A percentile compares a stretch with the other conserved stretches of the same genome.
These are phyloP conservation scores for Exsudoporus frostii DNA, from an alignment of 768 basidiomycete genomes.

Conservation along the genomic window DNA sequence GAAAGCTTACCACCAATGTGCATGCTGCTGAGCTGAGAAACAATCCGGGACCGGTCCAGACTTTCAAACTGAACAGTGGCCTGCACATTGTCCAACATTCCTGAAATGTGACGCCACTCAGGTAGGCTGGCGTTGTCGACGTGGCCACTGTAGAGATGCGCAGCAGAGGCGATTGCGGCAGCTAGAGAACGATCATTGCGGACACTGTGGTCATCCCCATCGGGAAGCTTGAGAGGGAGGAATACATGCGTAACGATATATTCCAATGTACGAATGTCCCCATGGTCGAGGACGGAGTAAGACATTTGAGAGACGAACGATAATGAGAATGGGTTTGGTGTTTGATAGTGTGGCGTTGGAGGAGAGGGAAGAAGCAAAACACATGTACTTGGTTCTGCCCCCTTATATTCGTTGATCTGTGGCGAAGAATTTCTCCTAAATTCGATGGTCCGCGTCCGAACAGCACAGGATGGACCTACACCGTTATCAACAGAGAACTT, in stretches of 20 bases:
- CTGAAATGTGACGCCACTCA: conserved; percentile 30
- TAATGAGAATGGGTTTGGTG: not conserved
- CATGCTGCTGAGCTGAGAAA: conserved; percentile 21
- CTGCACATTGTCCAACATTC: conserved; percentile 31
- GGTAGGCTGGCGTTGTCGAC: conserved; percentile 2
- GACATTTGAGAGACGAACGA: conserved; percentile 1
- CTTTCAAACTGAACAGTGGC: not conserved
- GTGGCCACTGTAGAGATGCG: conserved; percentile 17
- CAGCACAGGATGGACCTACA: conserved; percentile 14
- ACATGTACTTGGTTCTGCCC: conserved; percentile 22
- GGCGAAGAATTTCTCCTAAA: not conserved
- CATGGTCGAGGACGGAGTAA: not conserved
- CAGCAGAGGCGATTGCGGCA: conserved; percentile 14
- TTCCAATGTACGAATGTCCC: not conserved
- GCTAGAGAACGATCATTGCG: conserved; percentile 29
- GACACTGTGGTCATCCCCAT: conserved; percentile 31
- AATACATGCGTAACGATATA: conserved; percentile 44
- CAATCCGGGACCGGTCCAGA: conserved; percentile 7
- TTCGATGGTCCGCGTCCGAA: not conserved
- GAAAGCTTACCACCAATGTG: conserved; percentile 13
- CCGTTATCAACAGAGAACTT: not conserved
- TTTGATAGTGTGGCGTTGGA: not conserved
- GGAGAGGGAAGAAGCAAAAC: not conserved
- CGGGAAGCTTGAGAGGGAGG: conserved; percentile 40
- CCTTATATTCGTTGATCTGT: conserved; percentile 22